These are phyloP conservation scores for Auriscalpium orientale DNA, from an alignment of 768 basidiomycete genomes.

Conservation along the genomic window DNA sequence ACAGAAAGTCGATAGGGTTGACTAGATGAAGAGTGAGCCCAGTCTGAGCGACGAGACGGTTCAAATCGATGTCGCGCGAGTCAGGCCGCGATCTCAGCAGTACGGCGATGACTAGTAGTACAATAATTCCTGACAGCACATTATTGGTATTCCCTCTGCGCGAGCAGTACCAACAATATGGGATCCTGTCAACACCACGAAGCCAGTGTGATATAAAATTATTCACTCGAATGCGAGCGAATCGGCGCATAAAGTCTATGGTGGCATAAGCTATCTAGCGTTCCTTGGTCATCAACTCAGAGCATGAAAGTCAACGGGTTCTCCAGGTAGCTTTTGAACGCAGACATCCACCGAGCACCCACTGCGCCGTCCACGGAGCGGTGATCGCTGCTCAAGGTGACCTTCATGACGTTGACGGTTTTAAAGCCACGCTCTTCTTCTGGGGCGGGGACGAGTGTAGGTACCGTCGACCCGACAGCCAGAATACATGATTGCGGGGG, in stretches of 20 bases:
- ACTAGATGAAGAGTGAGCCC: no score
- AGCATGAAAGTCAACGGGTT: slow-evolving; percentile 97
- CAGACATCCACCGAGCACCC: slow-evolving; percentile 84
- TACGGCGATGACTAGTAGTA: no score
- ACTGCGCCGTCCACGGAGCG: slow-evolving; percentile 95
- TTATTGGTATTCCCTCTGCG: not conserved
- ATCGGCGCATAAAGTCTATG: slow-evolving; percentile 3
- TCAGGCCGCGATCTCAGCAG: no score
- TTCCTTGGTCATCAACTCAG: slow-evolving; percentile 29
- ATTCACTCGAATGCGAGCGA: slow-evolving; percentile 2
- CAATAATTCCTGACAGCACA: no score
- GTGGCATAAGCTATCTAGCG: not conserved
- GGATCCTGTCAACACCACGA: not conserved
- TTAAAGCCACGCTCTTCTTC: slow-evolving; percentile 95
- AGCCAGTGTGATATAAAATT: slow-evolving; percentile 8
- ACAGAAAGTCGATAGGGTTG: not conserved
- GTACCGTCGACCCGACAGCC: slow-evolving; percentile 82
- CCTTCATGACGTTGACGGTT: slow-evolving; percentile 88
- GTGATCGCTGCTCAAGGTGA: slow-evolving; percentile 92
- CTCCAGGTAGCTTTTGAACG: slow-evolving; percentile 95
- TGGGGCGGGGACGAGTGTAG: slow-evolving; percentile 80
- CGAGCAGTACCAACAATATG: not conserved
- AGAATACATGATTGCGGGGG: slow-evolving; percentile 97
- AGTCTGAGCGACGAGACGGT: no score
- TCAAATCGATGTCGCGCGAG: no score